Conservation (phyloP, 2,329 filamentous ascomycete species). For the Blumeriella jaapii region DNA sequence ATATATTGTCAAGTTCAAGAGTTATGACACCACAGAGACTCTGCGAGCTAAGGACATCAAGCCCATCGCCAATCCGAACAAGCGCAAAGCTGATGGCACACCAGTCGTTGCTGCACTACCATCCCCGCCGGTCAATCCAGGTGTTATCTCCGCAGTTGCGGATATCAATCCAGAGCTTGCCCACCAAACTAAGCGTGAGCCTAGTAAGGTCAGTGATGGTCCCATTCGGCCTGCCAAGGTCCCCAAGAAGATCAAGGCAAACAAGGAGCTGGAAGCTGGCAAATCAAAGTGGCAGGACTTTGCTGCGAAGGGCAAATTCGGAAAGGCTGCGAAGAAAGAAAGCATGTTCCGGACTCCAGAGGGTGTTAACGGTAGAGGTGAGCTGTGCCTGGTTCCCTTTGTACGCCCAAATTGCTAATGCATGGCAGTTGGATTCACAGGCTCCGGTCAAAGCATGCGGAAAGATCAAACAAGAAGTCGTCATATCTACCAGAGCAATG, state of each 20-base stretch:
- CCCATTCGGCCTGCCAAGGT: conserved; percentile 52
- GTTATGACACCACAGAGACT: conserved; percentile 76
- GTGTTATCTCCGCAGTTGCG: conserved; percentile 28
- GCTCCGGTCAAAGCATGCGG: conserved; percentile 89
- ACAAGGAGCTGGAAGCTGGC: conserved; percentile 78
- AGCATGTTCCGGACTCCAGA: conserved; percentile 96
- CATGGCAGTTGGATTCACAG: conserved; percentile 77
- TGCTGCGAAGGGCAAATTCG: conserved; percentile 62
- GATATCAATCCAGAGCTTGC: conserved; percentile 55
- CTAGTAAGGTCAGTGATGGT: conserved; percentile 49
- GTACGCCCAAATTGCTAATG: conserved; percentile 20
- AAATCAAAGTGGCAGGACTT: conserved; percentile 96
- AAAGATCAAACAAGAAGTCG: conserved; percentile 76
- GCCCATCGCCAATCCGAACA: conserved; percentile 59
- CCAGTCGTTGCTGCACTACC: conserved; percentile 37
- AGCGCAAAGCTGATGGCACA: conserved; percentile 77
- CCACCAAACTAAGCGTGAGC: conserved; percentile 50
- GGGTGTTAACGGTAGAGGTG: conserved; percentile 76
- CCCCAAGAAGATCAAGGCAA: conserved; percentile 81
- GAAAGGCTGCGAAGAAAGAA: conserved; percentile 64
- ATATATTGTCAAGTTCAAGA: conserved; percentile 92
- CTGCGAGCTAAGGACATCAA: conserved; percentile 73
- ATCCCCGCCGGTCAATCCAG: conserved; percentile 30
- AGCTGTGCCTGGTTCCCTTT: conserved; percentile 18
- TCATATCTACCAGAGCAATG: conserved; percentile 72